Percentiles rank a stretch among this genome's conserved stretches.
phyloP scores from a whole-genome alignment of 2,329 filamentous ascomycete genomes.

The Penicillium sp. region DNA sequence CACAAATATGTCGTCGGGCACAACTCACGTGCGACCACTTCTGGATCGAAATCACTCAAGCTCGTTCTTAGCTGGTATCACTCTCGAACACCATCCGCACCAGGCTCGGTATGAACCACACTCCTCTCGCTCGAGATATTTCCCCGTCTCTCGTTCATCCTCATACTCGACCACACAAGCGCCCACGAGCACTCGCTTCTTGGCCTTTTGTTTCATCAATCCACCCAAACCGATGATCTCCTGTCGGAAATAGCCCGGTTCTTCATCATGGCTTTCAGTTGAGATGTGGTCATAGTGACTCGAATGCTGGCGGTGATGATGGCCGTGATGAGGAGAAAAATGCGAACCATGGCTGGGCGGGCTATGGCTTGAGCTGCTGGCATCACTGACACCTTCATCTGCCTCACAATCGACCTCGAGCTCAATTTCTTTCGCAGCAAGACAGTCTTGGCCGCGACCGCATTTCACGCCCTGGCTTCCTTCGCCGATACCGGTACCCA shows the following conservation, averaged over 20 bases:
- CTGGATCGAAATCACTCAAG: neutral
- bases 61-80: slow-evolving; percentile 50
- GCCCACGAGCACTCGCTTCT: slow-evolving; percentile 73
- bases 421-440: slow-evolving; percentile 70
- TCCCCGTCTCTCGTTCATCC: slow-evolving; percentile 63
- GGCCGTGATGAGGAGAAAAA: neutral
- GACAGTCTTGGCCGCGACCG: slow-evolving; percentile 68
- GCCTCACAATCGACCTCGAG: slow-evolving; percentile 81
- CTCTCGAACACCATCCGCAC: slow-evolving; percentile 86
- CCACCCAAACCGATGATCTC: slow-evolving; percentile 91
- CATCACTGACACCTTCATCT: slow-evolving; percentile 49
- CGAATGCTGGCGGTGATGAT: slow-evolving; percentile 17
- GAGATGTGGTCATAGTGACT: slow-evolving; percentile 18
- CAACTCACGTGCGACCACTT: too few species aligned
- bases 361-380: slow-evolving; percentile 15
- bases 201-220: slow-evolving; percentile 79
- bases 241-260: slow-evolving; percentile 71
- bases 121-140: slow-evolving; percentile 65
- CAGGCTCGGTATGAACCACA: slow-evolving; percentile 66
- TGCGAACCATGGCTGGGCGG: slow-evolving; percentile 18
- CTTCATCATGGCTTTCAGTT: slow-evolving; percentile 31
- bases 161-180: slow-evolving; percentile 81
- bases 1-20: too few species aligned
- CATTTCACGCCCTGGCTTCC: slow-evolving; percentile 84
- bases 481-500: slow-evolving; percentile 82